A percentile compares a stretch with the other conserved stretches of the same genome.
Conservation (phyloP, 257 asterid genomes). For the Linderniella brevidens region DNA sequence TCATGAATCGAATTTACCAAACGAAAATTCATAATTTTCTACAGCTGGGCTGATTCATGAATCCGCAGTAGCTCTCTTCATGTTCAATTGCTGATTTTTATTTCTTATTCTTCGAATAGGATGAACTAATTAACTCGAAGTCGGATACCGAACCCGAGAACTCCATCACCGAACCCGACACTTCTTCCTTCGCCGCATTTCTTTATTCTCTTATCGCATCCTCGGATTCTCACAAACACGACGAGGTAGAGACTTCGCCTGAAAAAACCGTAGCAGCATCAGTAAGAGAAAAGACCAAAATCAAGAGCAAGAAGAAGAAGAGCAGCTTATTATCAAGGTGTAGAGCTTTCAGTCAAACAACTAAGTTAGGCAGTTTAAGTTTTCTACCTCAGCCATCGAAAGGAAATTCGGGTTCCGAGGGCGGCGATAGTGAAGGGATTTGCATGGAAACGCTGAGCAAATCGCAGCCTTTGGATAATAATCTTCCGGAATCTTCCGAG, state of each 20-base stretch:
- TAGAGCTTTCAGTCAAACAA: conserved; percentile 50
- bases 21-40: background rate
- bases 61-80: background rate
- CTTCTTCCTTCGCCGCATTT: conserved; percentile 86
- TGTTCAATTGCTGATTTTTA: background rate
- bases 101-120: conserved; percentile 21
- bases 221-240: conserved; percentile 26
- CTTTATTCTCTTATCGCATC: conserved; percentile 59
- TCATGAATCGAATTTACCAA: background rate
- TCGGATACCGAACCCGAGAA: conserved; percentile 29
- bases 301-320: conserved; percentile 44
- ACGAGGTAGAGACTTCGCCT: conserved; percentile 21
- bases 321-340: conserved; percentile 64
- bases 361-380: conserved; percentile 53
- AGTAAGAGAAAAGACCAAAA: conserved; percentile 19
- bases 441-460: conserved; percentile 30
- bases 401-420: conserved; percentile 20
- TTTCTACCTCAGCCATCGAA: conserved; percentile 31
- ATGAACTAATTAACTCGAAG: conserved; percentile 27
- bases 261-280: conserved; percentile 11
- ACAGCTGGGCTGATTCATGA: background rate
- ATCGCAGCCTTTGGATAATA: conserved; percentile 9
- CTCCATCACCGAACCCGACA: conserved; percentile 69
- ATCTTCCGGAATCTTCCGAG: conserved; percentile 70
- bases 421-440: conserved; percentile 25